Evolutionary conservation across 2,329 filamentous ascomycete species (phyloP), one percentile per base, ranked within the genome.

Genomic region (Cladobotryum protrusum): DNA sequence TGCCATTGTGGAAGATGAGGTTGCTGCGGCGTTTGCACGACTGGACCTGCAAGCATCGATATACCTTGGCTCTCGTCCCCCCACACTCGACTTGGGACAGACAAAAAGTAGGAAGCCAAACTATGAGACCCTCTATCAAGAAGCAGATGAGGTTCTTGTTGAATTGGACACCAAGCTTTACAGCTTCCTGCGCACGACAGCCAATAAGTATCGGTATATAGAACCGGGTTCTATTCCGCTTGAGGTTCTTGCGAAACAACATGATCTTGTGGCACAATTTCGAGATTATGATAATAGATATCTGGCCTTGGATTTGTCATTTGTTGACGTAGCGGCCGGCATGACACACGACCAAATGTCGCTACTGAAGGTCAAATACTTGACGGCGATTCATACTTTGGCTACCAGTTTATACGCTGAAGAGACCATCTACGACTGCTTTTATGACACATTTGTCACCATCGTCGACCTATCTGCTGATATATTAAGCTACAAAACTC

Each of bases 21-120:
- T 55, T 33, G 45, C 44, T 5, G 43, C 45, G 5, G 54, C 54
- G 5, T 54, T 55, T 37, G 44, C 46, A 7, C 47, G 52, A 5
- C 47, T 55, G 1, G 54, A 55, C 39, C 39, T 54, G 8, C 51
- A 55, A 41, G 48, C 52, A 9, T 42, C 54, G 6, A 43, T 50
- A 14, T 55, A 52, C 43, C 40, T 54, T 3, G 54, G 54, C 1
- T 15, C 49, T 6, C 48, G 54, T 9, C 43, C 51, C 7, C 54
- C 54, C 4, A 46, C 43, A 2, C 29, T 53, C 15, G 41, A 48
- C 47, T 44, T 46, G 20, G 44, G 42, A 15, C 40, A 24, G 6
- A 11, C 14, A 17, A 5, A 8, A 18, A 20, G 18, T 19, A 15
- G 7, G 4, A 42, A 42, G 5, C 17, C 19, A 5, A 20, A 13